Conservation (phyloP, 2,329 filamentous ascomycete species). For the Trichoderma oligosporum region DNA sequence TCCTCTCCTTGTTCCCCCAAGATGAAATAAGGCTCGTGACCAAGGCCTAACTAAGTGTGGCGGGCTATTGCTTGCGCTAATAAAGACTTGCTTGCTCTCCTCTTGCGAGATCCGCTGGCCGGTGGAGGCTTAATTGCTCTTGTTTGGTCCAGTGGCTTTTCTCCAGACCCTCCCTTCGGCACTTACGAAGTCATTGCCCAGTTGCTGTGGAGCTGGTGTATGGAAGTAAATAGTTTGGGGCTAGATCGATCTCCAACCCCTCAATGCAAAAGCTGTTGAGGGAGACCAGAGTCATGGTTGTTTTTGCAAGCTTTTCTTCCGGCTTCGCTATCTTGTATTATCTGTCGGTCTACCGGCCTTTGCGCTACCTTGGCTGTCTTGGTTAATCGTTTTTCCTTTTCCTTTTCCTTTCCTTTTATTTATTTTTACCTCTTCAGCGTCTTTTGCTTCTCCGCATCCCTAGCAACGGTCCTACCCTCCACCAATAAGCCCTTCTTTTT, state of each 20-base stretch:
- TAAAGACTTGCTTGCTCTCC: neutral
- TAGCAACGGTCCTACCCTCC: slow-evolving; percentile 69
- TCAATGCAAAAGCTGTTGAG: neutral
- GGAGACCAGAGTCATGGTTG: neutral
- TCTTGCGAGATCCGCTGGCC: slow-evolving; percentile 6
- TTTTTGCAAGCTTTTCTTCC: neutral
- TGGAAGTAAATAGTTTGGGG: slow-evolving; percentile 1
- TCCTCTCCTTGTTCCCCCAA: too few species aligned
- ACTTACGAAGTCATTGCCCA: neutral
- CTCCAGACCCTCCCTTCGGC: slow-evolving; percentile 1
- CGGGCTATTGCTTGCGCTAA: too few species aligned
- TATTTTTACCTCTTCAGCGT: slow-evolving; percentile 54
- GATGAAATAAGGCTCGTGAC: too few species aligned
- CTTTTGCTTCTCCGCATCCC: slow-evolving; percentile 89
- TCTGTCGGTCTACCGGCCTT: neutral
- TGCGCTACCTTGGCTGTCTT: too few species aligned
- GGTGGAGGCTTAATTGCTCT: slow-evolving; percentile 11
- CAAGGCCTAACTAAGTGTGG: too few species aligned
- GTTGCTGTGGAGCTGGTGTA: slow-evolving; percentile 1
- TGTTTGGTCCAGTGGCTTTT: slow-evolving; percentile 1
- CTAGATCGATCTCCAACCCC: slow-evolving; percentile 8
- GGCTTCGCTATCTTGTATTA: neutral
- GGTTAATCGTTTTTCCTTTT: too few species aligned
- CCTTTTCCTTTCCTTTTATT: too few species aligned
- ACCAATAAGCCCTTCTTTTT: slow-evolving; percentile 84